Base-by-base conservation (phyloP, 768 basidiomycete genomes). In the Boletus speciosus region DNA sequence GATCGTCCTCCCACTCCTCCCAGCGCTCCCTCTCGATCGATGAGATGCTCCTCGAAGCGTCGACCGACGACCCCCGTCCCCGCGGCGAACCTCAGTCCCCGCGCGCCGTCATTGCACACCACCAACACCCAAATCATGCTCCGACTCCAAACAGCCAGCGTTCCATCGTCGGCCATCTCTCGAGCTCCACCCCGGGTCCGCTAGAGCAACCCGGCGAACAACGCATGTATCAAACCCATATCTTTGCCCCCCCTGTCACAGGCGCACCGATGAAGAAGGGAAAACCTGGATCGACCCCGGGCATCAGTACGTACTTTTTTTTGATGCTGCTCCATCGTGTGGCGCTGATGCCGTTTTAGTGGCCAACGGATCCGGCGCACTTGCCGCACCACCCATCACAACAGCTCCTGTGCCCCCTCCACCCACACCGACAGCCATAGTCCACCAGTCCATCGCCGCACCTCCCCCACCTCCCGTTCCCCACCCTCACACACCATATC, bases 211-310 rank as follows among this genome's bases (percentile, higher is more conserved):
- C 72, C 1, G 66, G 73, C 27, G 71, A 77, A 51, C 65, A 74
- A 9, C 66, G 76, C 37, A 75, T 73, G 23, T 82, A 82, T 55
- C 82, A 84, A 56, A 85, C 82, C 0, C 86, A 88, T 64, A 81
- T 86, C 12, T 89, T 89, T 62, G 84, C 86, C 7, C 84, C 86
- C 3, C 81, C 83, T 4, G 84, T 87, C 7, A 88, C 82, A 0
- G 87, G 87, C 51, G 85, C 87, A 4, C 85, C 86, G 2, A 77
- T 77, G 16, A 88, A 88, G 73, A 86, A 86, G 72, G 68, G 69
- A 35, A 85, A 87, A 67, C 79, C 61, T 31, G 57, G 62, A 23
- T 57, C 62, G 6, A 60, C 51, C 25, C n/a, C 59, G 37, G 61
- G 41, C 5, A 53, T 68, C n/a, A 42, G 70, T 71, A 36, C 53